phyloP scores from a whole-genome alignment of 2,329 filamentous ascomycete species.

The Penicillium janthinellum region DNA sequence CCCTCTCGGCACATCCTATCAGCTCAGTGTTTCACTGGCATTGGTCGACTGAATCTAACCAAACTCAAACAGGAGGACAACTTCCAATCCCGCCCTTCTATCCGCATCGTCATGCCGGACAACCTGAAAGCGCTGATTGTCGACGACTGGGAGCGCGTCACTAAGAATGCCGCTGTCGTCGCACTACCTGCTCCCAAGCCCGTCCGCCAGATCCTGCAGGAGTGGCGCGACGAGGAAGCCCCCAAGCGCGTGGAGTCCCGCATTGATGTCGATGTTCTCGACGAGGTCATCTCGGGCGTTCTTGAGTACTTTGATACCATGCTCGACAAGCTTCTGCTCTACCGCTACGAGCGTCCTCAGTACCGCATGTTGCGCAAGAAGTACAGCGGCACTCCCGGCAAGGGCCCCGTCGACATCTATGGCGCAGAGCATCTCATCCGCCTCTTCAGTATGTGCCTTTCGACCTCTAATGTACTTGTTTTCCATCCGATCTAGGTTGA shows the following conservation, averaged over 20 bases:
- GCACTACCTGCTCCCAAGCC: constrained; percentile 76
- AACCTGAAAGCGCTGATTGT: constrained; percentile 89
- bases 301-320: constrained; percentile 93
- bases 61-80: constrained; percentile 70
- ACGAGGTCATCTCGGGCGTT: constrained; percentile 83
- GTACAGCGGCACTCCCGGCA: constrained; percentile 66
- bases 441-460: constrained; percentile 70
- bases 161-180: constrained; percentile 89
- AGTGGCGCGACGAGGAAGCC: constrained; percentile 73
- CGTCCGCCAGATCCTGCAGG: constrained; percentile 74
- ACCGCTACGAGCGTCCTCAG: constrained; percentile 90
- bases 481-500: not conserved
- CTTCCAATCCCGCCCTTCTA: constrained; percentile 80
- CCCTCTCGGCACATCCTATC: not conserved
- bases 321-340: constrained; percentile 84
- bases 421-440: constrained; percentile 90
- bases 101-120: constrained; percentile 85
- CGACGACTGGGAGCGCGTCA: constrained; percentile 98
- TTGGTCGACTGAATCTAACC: not conserved
- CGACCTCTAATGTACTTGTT: not conserved
- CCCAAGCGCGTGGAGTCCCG: constrained; percentile 60
- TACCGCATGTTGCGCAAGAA: constrained; percentile 75
- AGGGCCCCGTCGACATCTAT: constrained; percentile 78
- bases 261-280: constrained; percentile 77
- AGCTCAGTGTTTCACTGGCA: too few relatives aligned